Conservation (phyloP, 805 yeast species). For the Ogataea corticis region DNA sequence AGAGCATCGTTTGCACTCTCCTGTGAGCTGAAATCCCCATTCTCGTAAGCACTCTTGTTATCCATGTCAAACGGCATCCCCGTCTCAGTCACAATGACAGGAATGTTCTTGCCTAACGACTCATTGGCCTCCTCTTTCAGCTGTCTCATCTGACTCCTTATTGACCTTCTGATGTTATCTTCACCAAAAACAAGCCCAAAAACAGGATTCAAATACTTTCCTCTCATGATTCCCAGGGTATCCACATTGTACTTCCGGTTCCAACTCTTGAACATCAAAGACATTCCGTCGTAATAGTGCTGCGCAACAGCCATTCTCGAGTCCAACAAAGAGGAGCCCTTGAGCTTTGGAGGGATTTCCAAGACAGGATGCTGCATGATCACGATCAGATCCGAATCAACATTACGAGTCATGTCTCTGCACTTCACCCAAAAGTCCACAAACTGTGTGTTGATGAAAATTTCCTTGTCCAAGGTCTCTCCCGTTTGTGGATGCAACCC, state of each 20-base stretch:
- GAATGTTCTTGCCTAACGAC: slow-evolving; percentile 61
- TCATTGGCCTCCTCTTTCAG: slow-evolving; percentile 64
- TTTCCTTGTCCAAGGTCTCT: slow-evolving; percentile 44
- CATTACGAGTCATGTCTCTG: slow-evolving; percentile 47
- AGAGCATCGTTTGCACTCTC: slow-evolving; percentile 83
- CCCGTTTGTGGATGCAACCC: slow-evolving; percentile 39
- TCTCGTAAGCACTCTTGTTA: slow-evolving; percentile 63
- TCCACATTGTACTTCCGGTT: slow-evolving; percentile 80
- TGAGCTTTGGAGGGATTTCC: slow-evolving; percentile 69
- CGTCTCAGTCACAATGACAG: slow-evolving; percentile 86
- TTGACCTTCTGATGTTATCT: slow-evolving; percentile 67
- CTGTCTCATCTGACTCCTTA: slow-evolving; percentile 65
- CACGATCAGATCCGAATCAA: slow-evolving; percentile 49
- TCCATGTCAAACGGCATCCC: slow-evolving; percentile 99
- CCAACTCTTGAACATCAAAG: slow-evolving; percentile 91
- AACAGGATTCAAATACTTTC: slow-evolving; percentile 68
- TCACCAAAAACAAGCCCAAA: slow-evolving; percentile 84
- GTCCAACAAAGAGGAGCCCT: slow-evolving; percentile 55
- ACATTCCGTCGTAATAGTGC: slow-evolving; percentile 94
- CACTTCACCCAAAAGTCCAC: slow-evolving; percentile 59
- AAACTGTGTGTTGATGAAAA: slow-evolving; percentile 65
- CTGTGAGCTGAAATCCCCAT: slow-evolving; percentile 72
- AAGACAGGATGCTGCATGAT: slow-evolving; percentile 83
- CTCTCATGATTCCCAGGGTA: slow-evolving; percentile 84
- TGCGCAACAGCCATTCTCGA: slow-evolving; percentile 72